Evolutionary conservation across 306 rosid species (phyloP), one percentile per base, ranked within the genome.

Genomic region (Hippophae gyantsensis): DNA sequence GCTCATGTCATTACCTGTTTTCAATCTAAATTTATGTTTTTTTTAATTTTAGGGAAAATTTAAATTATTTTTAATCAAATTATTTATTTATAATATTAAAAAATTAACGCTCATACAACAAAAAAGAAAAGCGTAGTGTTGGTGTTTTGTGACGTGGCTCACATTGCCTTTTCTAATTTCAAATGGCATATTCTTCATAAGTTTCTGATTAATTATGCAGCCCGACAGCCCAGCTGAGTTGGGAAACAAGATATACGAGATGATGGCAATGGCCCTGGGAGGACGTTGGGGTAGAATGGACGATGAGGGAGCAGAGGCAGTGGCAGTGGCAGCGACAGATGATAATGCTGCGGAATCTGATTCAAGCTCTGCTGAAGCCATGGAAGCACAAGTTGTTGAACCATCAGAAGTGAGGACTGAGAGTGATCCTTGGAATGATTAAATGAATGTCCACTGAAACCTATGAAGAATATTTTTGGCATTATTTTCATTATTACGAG

Each of bases 211-310:
- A 41, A 61, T 49, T 11, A 47, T 62, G 77, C 93, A 92, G 99
- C 96, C 99, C 5, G 99, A 92, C 67, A 92, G 99, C 79, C 99
- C 99, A 7, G 96, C 95, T 0, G 99, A 92, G 68, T 68, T 88
- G 79, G 96, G 99, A 66, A 82, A 63, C 67, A 93, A 93, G 77
- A 88, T 88, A 32, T 93, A 93, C 38, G 99, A 86, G 78, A 86
- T 93, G 97, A 93, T 93, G 94, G 80, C 94, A 8, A 65, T 93
- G 82, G 99, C 99, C 54, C 74, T 93, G 6, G 99, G 99, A 61
- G 99, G 99, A 65, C 82, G 94, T 74, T 93, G 99, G 99, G 99
- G 97, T 46, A 76, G 99, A 74, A 54, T 73, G 47, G 97, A 88
- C 57, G 89, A 74, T 40, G 88, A 65, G 41, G 63, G 52, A 48